phyloP scores from a whole-genome alignment of 1,284 basidiomycete species.

The Exobasidium rhododendri region DNA sequence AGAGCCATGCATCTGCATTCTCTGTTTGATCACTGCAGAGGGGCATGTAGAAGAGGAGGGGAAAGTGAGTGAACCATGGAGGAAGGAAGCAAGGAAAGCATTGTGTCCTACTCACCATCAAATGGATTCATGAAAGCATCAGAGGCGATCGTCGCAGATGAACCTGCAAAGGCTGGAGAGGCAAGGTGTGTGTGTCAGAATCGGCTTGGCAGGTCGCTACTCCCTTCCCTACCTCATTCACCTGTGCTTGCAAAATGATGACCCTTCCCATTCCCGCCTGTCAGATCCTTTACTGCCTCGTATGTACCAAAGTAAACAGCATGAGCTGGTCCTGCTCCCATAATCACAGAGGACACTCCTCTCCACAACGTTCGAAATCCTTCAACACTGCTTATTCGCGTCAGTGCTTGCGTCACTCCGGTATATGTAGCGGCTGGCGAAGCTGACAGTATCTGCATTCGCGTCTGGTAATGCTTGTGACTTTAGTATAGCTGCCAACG shows the following conservation, averaged over 20 bases:
- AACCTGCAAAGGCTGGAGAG: constrained; percentile 78
- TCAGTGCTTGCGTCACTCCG: constrained; percentile 81
- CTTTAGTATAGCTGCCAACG: too few species aligned
- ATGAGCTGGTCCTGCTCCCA: constrained; percentile 96
- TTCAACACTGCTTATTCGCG: constrained; percentile 86
- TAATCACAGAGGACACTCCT: constrained; percentile 92
- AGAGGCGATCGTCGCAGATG: constrained; percentile 86
- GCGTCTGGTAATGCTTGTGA: constrained; percentile 69
- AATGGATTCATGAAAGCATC: constrained; percentile 99
- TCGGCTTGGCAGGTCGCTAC: background rate
- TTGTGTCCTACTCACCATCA: constrained; percentile 69
- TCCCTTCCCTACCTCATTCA: constrained; percentile 57
- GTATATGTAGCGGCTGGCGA: constrained; percentile 79
- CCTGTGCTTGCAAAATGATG: constrained; percentile 77
- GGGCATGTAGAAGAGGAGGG: too few species aligned
- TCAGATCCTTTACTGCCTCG: constrained; percentile 88
- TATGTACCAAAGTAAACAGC: constrained; percentile 97
- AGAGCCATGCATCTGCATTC: constrained; percentile 62
- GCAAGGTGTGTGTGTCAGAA: background rate
- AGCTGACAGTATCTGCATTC: constrained; percentile 90
- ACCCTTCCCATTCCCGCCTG: constrained; percentile 77
- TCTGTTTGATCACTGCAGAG: constrained; percentile 27
- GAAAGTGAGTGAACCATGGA: background rate
- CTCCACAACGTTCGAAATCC: constrained; percentile 88
- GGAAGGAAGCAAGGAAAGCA: constrained; percentile 4